phyloP scores from a whole-genome alignment of 192 early-diverging fungal genomes.

The Backusella australiensis region DNA sequence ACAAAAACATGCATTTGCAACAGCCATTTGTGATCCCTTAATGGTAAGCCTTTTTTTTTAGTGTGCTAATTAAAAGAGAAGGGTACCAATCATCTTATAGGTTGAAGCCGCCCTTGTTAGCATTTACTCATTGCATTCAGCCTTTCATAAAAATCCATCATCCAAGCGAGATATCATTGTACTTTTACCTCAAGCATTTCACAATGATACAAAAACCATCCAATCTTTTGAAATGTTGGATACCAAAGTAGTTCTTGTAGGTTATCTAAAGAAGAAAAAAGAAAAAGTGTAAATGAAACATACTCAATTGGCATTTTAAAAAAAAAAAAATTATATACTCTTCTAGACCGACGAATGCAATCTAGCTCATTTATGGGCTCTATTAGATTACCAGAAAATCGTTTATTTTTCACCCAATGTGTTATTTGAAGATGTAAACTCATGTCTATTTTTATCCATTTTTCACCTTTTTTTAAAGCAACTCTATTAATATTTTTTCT shows the following conservation, averaged over 20 bases:
- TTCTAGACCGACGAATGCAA: not conserved
- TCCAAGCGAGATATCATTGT: not conserved
- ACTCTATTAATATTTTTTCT: not conserved
- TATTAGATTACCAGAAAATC: constrained; percentile 18
- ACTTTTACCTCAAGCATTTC: not conserved
- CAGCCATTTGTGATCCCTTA: not conserved
- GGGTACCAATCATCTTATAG: not conserved
- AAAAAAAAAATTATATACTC: not conserved
- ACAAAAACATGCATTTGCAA: constrained; percentile 1
- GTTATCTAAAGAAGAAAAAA: not conserved
- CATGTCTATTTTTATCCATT: not conserved
- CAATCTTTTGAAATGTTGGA: not conserved
- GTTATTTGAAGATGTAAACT: constrained; percentile 3
- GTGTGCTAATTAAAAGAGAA: too few relatives aligned
- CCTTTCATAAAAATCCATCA: not conserved
- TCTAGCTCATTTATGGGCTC: not conserved
- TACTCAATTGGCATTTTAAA: not conserved
- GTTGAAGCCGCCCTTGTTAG: not conserved
- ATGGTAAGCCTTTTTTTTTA: not conserved
- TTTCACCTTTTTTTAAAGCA: not conserved
- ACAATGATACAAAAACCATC: not conserved
- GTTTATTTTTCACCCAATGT: constrained; percentile 12
- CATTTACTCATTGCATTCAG: not conserved
- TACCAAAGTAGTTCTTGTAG: not conserved
- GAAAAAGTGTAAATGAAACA: not conserved